Evolutionary conservation across 495 filamentous ascomycete genomes (phyloP).

Genomic region (Pyrenula massariospora): DNA sequence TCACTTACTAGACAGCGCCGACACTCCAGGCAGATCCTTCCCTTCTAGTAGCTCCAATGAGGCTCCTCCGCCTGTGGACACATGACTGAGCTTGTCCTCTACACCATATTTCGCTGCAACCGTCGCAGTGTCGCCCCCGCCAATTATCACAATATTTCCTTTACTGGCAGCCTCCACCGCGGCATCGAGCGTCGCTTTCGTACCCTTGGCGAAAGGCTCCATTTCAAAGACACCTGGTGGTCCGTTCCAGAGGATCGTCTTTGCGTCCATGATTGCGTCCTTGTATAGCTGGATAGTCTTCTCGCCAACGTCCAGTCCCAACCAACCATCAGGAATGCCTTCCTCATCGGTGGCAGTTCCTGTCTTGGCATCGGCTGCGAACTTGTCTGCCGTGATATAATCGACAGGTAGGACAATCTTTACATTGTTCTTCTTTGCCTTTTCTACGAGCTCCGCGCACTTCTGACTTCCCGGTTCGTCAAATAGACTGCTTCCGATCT

Average conservation of each 20-base stretch:
- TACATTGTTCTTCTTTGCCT: slow-evolving; percentile 93
- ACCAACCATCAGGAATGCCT: slow-evolving; percentile 92
- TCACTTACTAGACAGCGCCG: slow-evolving; percentile 86
- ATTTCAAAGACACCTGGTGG: slow-evolving; percentile 96
- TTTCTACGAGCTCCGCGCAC: slow-evolving; percentile 75
- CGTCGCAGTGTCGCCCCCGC: slow-evolving; percentile 94
- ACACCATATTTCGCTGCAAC: slow-evolving; percentile 94
- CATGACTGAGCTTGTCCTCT: slow-evolving; percentile 95
- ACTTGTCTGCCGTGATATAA: slow-evolving; percentile 94
- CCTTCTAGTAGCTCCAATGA: slow-evolving; percentile 94
- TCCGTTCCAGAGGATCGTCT: slow-evolving; percentile 99
- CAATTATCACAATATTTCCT: slow-evolving; percentile 93
- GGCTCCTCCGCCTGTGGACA: slow-evolving; percentile 92
- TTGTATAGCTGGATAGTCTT: slow-evolving; percentile 78
- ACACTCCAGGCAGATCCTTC: slow-evolving; percentile 90
- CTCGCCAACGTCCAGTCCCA: slow-evolving; percentile 90
- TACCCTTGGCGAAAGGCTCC: slow-evolving; percentile 82
- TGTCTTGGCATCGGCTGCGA: slow-evolving; percentile 69
- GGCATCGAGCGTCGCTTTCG: slow-evolving; percentile 79
- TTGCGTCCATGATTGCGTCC: slow-evolving; percentile 68
- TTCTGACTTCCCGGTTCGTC: slow-evolving; percentile 93
- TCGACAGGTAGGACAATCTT: slow-evolving; percentile 89
- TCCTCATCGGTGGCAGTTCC: slow-evolving; percentile 75
- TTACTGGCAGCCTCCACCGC: slow-evolving; percentile 65
- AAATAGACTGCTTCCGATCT: slow-evolving; percentile 87